A percentile compares a stretch with the other conserved stretches of the same genome.
Evolutionary conservation across 202 grass and related monocot species (phyloP).

Genomic region (Panicum virgatum): DNA sequence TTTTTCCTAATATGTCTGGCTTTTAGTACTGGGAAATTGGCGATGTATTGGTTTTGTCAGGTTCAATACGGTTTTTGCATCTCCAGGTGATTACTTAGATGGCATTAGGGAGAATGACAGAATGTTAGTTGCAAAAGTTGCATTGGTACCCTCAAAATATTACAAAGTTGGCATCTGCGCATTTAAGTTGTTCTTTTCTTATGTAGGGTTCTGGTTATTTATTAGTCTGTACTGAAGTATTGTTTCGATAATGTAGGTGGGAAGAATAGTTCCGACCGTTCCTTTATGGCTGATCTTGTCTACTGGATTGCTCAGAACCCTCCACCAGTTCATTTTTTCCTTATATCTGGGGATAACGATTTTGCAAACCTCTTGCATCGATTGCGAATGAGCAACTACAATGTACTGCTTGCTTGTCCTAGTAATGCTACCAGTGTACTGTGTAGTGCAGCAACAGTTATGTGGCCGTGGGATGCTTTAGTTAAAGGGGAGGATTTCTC

Average conservation of each 20-base stretch:
- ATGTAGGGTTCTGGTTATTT: constrained; percentile 5
- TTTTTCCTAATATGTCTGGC: background rate
- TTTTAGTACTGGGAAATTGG: background rate
- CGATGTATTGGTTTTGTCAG: background rate
- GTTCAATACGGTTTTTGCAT: background rate
- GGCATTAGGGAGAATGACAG: background rate
- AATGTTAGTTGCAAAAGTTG: background rate
- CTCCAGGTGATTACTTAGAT: constrained; percentile 12
- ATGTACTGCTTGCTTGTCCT: constrained; percentile 76
- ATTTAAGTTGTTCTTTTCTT: background rate
- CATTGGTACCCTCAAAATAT: background rate
- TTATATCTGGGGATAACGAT: constrained; percentile 85
- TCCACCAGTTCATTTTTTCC: constrained; percentile 87
- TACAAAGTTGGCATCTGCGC: background rate
- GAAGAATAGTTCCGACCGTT: constrained; percentile 83
- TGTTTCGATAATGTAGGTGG: constrained; percentile 54
- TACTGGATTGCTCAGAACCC: constrained; percentile 81
- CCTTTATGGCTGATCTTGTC: constrained; percentile 79
- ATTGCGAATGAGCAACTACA: constrained; percentile 95
- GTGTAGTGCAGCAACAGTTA: constrained; percentile 74
- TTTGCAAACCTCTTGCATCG: constrained; percentile 87
- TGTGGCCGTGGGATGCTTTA: constrained; percentile 84
- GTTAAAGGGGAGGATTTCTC: constrained; percentile 66
- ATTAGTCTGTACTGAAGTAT: constrained; percentile 18
- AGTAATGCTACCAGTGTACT: constrained; percentile 37